These are phyloP conservation scores for Sugiyamaella chiloensis DNA, from an alignment of 805 yeast species.

Conservation along the genomic window DNA sequence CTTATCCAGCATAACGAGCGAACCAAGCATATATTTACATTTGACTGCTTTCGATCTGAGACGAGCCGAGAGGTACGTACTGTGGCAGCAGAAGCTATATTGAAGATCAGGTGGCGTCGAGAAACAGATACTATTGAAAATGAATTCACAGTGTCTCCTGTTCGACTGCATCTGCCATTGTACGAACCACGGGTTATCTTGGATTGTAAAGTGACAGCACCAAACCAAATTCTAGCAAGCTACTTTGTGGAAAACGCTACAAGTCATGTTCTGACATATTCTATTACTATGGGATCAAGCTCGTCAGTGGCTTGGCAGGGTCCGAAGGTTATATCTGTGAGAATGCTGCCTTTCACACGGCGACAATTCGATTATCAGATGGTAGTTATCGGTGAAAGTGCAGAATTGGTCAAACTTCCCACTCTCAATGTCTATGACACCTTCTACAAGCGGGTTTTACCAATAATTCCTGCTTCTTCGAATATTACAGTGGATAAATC, in stretches of 20 bases:
- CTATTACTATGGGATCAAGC: constrained; percentile 44
- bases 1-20: constrained; percentile 21
- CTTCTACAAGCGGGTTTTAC: constrained; percentile 61
- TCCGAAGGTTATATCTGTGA: constrained; percentile 33
- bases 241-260: constrained; percentile 76
- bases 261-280: constrained; percentile 60
- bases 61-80: constrained; percentile 21
- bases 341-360: constrained; percentile 62
- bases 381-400: neutral
- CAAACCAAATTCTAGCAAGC: constrained; percentile 4
- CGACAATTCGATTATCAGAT: constrained; percentile 31
- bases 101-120: constrained; percentile 34
- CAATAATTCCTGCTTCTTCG: constrained; percentile 41
- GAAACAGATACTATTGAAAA: constrained; percentile 10
- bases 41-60: constrained; percentile 21
- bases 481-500: constrained; percentile 15
- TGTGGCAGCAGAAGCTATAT: constrained; percentile 28
- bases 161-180: constrained; percentile 57
- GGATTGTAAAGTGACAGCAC: neutral
- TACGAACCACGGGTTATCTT: constrained; percentile 64
- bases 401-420: constrained; percentile 45
- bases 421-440: constrained; percentile 63
- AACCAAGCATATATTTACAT: constrained; percentile 11
- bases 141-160: constrained; percentile 32
- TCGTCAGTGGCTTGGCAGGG: constrained; percentile 41